Conservation (phyloP, 2,329 filamentous ascomycete genomes). For the Pleurostoma richardsiae region DNA sequence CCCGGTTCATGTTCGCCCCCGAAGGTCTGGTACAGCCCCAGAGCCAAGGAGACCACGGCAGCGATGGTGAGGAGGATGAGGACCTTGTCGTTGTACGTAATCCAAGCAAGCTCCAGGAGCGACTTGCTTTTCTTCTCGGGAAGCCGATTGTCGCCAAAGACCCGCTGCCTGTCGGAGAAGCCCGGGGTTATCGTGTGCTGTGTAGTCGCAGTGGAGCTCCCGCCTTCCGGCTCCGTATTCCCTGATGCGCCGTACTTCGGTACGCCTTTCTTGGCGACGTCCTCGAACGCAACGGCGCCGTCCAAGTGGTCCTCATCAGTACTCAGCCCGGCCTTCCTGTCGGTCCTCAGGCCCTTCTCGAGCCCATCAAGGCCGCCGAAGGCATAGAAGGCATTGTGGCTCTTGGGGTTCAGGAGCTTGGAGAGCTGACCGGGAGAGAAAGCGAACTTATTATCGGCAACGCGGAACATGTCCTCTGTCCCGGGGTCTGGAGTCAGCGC, state of each 20-base stretch:
- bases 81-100: conserved; percentile 64
- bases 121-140: conserved; percentile 60
- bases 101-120: conserved; percentile 58
- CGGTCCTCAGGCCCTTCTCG: conserved; percentile 66
- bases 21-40: conserved; percentile 64
- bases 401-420: conserved; percentile 79
- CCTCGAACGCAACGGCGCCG: conserved; percentile 63
- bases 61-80: conserved; percentile 62
- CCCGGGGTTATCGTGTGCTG: too few relatives aligned
- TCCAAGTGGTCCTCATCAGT: conserved; percentile 62
- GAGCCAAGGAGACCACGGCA: conserved; percentile 58
- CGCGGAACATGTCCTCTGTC: conserved; percentile 63
- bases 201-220: not conserved
- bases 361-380: conserved; percentile 68
- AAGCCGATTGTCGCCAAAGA: conserved; percentile 56
- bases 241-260: conserved; percentile 26
- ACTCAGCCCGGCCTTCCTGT: conserved; percentile 61
- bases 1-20: conserved; percentile 36
- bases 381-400: conserved; percentile 66
- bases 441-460: conserved; percentile 65
- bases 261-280: conserved; percentile 40
- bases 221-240: conserved; percentile 16
- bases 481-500: conserved; percentile 66
- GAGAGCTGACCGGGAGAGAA: conserved; percentile 68
- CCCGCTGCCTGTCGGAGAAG: conserved; percentile 43